Conservation (phyloP, 805 yeast species). For the Zygotorulaspora florentina region DNA sequence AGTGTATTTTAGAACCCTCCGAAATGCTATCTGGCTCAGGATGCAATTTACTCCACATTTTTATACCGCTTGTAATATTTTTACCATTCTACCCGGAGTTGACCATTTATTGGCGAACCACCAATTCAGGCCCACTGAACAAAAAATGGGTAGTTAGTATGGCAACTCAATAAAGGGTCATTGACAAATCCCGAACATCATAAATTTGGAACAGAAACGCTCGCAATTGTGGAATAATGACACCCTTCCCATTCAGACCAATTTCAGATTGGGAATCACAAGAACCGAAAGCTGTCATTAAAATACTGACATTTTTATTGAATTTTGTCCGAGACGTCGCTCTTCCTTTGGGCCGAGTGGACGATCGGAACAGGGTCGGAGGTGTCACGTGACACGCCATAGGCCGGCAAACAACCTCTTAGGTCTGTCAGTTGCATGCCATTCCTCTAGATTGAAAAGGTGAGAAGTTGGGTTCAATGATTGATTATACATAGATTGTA, state of each 20-base stretch:
- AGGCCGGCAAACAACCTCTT: not conserved
- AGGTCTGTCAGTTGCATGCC: not conserved
- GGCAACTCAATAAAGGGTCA: not conserved
- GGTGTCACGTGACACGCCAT: not conserved
- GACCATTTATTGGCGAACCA: not conserved
- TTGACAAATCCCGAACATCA: not conserved
- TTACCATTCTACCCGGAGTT: not conserved
- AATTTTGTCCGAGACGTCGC: not conserved
- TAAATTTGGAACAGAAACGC: not conserved
- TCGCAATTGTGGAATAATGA: not conserved
- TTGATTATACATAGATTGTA: constrained; percentile 5
- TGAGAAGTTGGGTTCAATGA: constrained; percentile 2
- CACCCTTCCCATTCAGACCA: not conserved
- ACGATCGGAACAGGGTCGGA: not conserved
- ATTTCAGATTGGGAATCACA: too few species aligned
- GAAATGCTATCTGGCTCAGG: not conserved
- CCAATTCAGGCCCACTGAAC: not conserved
- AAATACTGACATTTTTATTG: not conserved
- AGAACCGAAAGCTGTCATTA: not conserved
- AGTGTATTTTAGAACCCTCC: not conserved
- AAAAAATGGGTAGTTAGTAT: not conserved
- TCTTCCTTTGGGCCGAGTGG: not conserved
- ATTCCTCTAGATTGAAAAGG: not conserved
- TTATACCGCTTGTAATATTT: too few species aligned
- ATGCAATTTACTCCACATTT: too few species aligned